These are phyloP conservation scores for Metschnikowia borealis DNA, from an alignment of 805 yeast genomes.

Conservation along the genomic window DNA sequence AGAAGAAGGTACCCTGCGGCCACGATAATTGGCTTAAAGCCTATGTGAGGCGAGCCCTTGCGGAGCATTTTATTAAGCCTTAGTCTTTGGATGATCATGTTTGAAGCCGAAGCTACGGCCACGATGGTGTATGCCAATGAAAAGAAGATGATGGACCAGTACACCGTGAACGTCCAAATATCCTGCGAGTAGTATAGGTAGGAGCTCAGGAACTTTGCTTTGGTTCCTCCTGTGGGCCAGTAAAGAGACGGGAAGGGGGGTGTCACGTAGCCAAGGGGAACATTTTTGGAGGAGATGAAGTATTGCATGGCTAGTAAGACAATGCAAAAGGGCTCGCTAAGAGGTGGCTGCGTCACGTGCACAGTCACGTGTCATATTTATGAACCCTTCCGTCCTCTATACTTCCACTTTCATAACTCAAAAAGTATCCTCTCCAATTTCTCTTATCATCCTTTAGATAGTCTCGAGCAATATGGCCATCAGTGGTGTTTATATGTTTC, in stretches of 20 bases:
- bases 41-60: slow-evolving; percentile 1
- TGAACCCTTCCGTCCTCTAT: too few relatives aligned
- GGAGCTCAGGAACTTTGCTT: slow-evolving; percentile 42
- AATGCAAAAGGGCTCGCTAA: neutral
- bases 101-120: slow-evolving; percentile 52
- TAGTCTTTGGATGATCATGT: slow-evolving; percentile 21
- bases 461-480: neutral
- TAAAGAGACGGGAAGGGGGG: slow-evolving; percentile 80
- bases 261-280: slow-evolving; percentile 76
- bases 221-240: slow-evolving; percentile 56
- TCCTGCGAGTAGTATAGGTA: slow-evolving; percentile 66
- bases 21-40: slow-evolving; percentile 36
- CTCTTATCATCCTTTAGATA: too few relatives aligned
- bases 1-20: slow-evolving; percentile 44
- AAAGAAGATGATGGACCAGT: slow-evolving; percentile 75
- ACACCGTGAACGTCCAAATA: slow-evolving; percentile 77
- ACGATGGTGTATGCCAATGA: slow-evolving; percentile 59
- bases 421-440: too few relatives aligned
- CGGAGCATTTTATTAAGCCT: slow-evolving; percentile 11
- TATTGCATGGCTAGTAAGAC: slow-evolving; percentile 17
- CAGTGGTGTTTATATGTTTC: neutral
- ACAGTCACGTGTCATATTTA: neutral
- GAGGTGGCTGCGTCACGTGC: neutral
- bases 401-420: too few relatives aligned
- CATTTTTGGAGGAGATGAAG: slow-evolving; percentile 43